Percentiles rank a stretch among this genome's conserved stretches.
phyloP scores from a whole-genome alignment of 352 stramenopile genomes.

The Phytophthora citrophthora region DNA sequence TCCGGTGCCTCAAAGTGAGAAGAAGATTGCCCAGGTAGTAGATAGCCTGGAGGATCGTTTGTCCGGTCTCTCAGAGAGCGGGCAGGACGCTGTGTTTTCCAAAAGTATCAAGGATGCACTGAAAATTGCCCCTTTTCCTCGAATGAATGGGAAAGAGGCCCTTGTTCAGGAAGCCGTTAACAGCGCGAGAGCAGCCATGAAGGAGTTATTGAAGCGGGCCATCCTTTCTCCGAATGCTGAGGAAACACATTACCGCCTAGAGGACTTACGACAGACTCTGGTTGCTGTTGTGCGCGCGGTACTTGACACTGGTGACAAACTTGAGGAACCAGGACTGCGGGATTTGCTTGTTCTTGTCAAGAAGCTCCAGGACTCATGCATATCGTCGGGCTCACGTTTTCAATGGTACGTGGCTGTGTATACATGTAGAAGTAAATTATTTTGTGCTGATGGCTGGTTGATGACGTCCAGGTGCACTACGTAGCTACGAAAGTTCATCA shows the following conservation, averaged over 20 bases:
- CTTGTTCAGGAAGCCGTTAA: slow-evolving; percentile 11
- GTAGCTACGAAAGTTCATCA: slow-evolving; percentile 18
- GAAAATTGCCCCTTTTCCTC: slow-evolving; percentile 5
- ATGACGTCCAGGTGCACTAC: slow-evolving; percentile 17
- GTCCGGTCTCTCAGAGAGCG: slow-evolving; percentile 3
- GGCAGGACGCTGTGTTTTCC: slow-evolving; percentile 1
- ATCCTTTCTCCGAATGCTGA: neutral
- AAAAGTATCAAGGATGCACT: slow-evolving; percentile 10
- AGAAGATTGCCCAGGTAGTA: slow-evolving; percentile 10
- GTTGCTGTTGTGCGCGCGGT: slow-evolving; percentile 10
- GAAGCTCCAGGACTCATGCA: slow-evolving; percentile 19
- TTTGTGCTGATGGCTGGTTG: neutral
- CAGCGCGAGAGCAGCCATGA: neutral
- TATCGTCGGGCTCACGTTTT: slow-evolving; percentile 12
- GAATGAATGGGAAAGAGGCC: slow-evolving; percentile 12
- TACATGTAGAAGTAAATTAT: neutral
- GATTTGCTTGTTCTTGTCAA: slow-evolving; percentile 15
- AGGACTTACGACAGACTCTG: slow-evolving; percentile 19
- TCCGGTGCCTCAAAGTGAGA: slow-evolving; percentile 9
- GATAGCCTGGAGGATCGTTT: slow-evolving; percentile 14
- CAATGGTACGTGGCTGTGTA: slow-evolving; percentile 15
- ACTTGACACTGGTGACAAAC: slow-evolving; percentile 8
- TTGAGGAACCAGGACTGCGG: slow-evolving; percentile 14
- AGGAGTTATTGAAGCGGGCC: slow-evolving; percentile 1
- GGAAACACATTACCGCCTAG: slow-evolving; percentile 1